A percentile compares a stretch with the other conserved stretches of the same genome.
These are phyloP conservation scores for Sclerotinia spermophila DNA, from an alignment of 2,329 filamentous ascomycete species.

Conservation along the genomic window DNA sequence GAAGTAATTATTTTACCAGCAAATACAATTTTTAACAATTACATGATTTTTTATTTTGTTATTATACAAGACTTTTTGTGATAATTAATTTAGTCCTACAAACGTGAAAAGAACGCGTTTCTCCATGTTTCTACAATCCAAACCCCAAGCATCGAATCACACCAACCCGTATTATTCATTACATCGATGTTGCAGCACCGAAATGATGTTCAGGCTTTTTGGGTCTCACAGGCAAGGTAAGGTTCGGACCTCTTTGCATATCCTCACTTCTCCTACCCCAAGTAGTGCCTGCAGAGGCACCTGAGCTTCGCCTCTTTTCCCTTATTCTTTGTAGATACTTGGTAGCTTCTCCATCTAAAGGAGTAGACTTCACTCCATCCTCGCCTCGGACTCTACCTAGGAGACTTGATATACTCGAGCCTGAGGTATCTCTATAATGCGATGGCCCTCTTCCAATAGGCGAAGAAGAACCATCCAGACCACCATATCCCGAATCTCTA, in stretches of 20 bases:
- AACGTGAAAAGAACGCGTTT: neutral
- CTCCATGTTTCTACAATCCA: neutral
- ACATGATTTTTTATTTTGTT: neutral
- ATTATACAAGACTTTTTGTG: neutral
- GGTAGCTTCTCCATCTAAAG: constrained; percentile 14
- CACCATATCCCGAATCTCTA: neutral
- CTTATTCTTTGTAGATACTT: constrained; percentile 10
- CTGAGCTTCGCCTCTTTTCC: constrained; percentile 12
- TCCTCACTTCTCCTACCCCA: constrained; percentile 2
- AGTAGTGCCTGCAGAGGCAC: neutral
- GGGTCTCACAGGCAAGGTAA: neutral
- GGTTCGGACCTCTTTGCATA: neutral
- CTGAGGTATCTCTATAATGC: constrained; percentile 4
- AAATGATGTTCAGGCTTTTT: constrained; percentile 7
- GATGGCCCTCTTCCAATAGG: neutral
- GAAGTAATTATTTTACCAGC: neutral
- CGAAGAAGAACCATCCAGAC: neutral
- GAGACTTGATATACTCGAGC: constrained; percentile 5
- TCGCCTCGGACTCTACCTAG: constrained; percentile 9
- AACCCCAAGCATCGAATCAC: too few species aligned
- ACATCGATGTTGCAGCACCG: neutral
- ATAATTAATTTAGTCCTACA: neutral
- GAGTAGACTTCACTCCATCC: neutral
- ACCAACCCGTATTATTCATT: neutral
- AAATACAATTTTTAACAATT: neutral